Evolutionary conservation across 1,284 basidiomycete genomes (phyloP).

Genomic region (Malassezia cuniculi): DNA sequence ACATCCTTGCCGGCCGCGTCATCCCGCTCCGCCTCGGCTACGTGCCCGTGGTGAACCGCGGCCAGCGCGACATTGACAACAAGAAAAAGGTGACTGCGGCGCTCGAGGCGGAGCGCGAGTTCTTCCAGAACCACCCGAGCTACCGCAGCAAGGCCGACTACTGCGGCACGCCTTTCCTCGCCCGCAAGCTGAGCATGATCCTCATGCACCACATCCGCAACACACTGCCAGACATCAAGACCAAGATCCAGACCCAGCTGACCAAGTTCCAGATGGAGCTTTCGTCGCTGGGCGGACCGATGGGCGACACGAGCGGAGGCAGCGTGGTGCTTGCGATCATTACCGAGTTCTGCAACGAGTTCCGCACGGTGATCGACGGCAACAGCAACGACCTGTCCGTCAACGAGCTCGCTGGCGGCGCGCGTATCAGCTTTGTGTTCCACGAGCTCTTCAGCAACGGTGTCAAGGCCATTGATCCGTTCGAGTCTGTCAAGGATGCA

Average conservation of each 20-base stretch:
- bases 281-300: slow-evolving; percentile 66
- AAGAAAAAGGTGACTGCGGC: slow-evolving; percentile 70
- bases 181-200: slow-evolving; percentile 92
- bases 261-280: slow-evolving; percentile 77
- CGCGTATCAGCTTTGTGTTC: slow-evolving; percentile 93
- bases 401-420: slow-evolving; percentile 91
- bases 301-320: slow-evolving; percentile 69
- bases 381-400: slow-evolving; percentile 85
- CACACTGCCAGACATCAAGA: slow-evolving; percentile 92
- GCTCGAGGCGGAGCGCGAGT: slow-evolving; percentile 74
- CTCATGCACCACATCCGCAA: slow-evolving; percentile 96
- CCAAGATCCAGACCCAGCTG: slow-evolving; percentile 72
- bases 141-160: slow-evolving; percentile 88
- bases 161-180: slow-evolving; percentile 94
- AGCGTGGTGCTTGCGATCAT: slow-evolving; percentile 87
- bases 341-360: slow-evolving; percentile 92
- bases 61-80: slow-evolving; percentile 84
- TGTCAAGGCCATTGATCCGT: slow-evolving; percentile 87
- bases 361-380: slow-evolving; percentile 89
- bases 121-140: slow-evolving; percentile 82
- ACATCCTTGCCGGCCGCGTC: slow-evolving; percentile 87
- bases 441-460: slow-evolving; percentile 96
- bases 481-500: slow-evolving; percentile 94
- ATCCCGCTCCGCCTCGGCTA: slow-evolving; percentile 91
- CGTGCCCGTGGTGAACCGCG: slow-evolving; percentile 91